phyloP scores from a whole-genome alignment of 192 early-diverging fungal species.

The Oehlia diaphana region DNA sequence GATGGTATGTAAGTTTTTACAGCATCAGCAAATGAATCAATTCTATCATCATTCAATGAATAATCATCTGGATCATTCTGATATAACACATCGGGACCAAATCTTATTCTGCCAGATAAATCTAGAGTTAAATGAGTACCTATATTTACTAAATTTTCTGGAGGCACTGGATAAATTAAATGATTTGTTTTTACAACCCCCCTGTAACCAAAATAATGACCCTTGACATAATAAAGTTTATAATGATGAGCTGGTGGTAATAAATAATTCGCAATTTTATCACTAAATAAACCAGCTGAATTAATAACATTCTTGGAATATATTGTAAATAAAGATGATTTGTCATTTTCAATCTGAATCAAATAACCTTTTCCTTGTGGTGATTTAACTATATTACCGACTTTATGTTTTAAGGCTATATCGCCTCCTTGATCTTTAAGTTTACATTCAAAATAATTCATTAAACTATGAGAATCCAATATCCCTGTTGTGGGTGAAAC shows the following conservation, averaged over 20 bases:
- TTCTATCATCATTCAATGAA: slow-evolving; percentile 40
- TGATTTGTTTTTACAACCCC: slow-evolving; percentile 44
- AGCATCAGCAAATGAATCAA: slow-evolving; percentile 48
- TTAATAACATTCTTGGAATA: slow-evolving; percentile 68
- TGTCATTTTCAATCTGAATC: slow-evolving; percentile 50
- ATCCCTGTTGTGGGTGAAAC: slow-evolving; percentile 79
- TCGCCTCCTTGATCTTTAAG: slow-evolving; percentile 55
- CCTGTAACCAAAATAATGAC: slow-evolving; percentile 72
- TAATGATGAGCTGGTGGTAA: slow-evolving; percentile 35
- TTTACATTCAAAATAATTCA: slow-evolving; percentile 60
- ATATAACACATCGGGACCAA: slow-evolving; percentile 79
- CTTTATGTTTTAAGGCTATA: slow-evolving; percentile 53
- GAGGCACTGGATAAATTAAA: slow-evolving; percentile 82
- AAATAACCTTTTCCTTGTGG: slow-evolving; percentile 40
- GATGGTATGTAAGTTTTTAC: slow-evolving; percentile 64
- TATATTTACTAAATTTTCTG: slow-evolving; percentile 64
- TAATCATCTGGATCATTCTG: slow-evolving; percentile 61
- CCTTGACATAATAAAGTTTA: slow-evolving; percentile 74
- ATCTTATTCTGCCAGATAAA: slow-evolving; percentile 69
- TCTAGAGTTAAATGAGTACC: slow-evolving; percentile 84
- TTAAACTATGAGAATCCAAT: slow-evolving; percentile 71
- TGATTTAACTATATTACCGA: slow-evolving; percentile 40
- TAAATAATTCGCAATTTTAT: slow-evolving; percentile 55
- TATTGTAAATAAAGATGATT: slow-evolving; percentile 41
- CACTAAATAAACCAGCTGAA: slow-evolving; percentile 72